Base-by-base conservation (phyloP, 768 basidiomycete genomes). In the Sarcodon aspratus region DNA sequence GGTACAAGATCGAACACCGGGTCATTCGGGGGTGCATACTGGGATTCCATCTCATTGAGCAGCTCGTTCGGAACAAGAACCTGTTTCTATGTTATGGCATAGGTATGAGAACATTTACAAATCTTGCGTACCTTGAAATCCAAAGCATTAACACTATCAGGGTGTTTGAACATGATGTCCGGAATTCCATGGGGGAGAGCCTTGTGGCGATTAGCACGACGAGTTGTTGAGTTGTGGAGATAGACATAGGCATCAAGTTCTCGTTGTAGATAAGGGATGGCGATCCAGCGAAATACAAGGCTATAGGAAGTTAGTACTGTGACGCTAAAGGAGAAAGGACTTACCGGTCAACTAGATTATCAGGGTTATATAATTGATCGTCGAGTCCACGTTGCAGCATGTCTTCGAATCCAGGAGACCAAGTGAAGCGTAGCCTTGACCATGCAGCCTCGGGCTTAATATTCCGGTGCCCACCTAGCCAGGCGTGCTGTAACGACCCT, bases 401-500 rank as follows among this genome's bases (percentile, higher is more conserved):
- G n/a, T 35, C 35, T 47, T n/a, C n/a, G n/a, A n/a, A n/a, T n/a
- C n/a, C n/a, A n/a, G n/a, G n/a, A n/a, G n/a, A n/a, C n/a, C n/a
- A 47, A 11, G 17, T 31, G 27, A 33, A 15, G 11, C 46, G 21
- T 10, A 47, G 17, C 33, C 35, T 31, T 6, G 6, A 17, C 46
- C 46, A 47, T 37, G 46, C 46, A 33, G 9, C 9, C 34, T 47
- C 46, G 27, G 27, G 27, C 32, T 47, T 47, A 35, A 47, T 47
- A 27, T 47, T 47, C 6, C 9, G 12, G 35, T 47, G n/a, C n/a
- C n/a, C n/a, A n/a, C n/a, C n/a, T n/a, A n/a, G n/a, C n/a, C n/a
- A n/a, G n/a, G n/a, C n/a, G 46, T 47, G 46, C 34, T 47, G 46
- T 31, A 47, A n/a, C 3, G 46, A 12, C n/a, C 46, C 46, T 15